Evolutionary conservation across 345 rosid genomes (phyloP).

Genomic region (Conringia planisiliqua): DNA sequence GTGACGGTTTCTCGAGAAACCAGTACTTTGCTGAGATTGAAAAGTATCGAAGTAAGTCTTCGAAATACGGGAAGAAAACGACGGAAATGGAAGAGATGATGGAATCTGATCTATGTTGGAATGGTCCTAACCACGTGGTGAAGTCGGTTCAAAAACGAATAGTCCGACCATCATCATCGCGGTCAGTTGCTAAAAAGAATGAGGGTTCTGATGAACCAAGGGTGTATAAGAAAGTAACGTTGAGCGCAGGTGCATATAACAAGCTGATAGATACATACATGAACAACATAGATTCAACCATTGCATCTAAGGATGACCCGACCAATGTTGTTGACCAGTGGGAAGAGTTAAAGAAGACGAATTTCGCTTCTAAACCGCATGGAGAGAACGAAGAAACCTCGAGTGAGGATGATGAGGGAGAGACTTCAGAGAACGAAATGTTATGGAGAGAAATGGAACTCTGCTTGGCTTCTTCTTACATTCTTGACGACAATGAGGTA

Average conservation of each 20-base stretch:
- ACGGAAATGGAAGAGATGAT: slow-evolving; percentile 45
- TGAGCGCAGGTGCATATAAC: slow-evolving; percentile 73
- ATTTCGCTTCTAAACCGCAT: slow-evolving; percentile 14
- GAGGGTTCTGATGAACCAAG: slow-evolving; percentile 31
- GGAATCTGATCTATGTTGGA: slow-evolving; percentile 43
- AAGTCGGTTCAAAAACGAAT: slow-evolving; percentile 14
- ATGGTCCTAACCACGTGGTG: slow-evolving; percentile 33
- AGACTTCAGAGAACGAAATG: slow-evolving; percentile 66
- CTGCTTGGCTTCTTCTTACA: slow-evolving; percentile 67
- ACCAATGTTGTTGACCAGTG: slow-evolving; percentile 57
- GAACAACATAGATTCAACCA: slow-evolving; percentile 67
- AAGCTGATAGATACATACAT: slow-evolving; percentile 68
- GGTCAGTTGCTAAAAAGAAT: slow-evolving; percentile 22
- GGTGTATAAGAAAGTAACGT: slow-evolving; percentile 41
- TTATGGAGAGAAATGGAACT: slow-evolving; percentile 93
- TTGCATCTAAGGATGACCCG: slow-evolving; percentile 48
- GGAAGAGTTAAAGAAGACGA: slow-evolving; percentile 61
- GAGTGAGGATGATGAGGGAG: slow-evolving; percentile 49
- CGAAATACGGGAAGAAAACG: slow-evolving; percentile 21
- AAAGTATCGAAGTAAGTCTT: slow-evolving; percentile 28
- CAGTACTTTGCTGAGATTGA: slow-evolving; percentile 26
- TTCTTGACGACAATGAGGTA: slow-evolving; percentile 81
- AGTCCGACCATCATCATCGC: neutral
- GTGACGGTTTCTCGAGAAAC: slow-evolving; percentile 16
- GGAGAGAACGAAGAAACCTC: slow-evolving; percentile 34